Evolutionary conservation across 2,329 filamentous ascomycete species (phyloP), one percentile per base, ranked within the genome.

Genomic region (Lachnellula arida): DNA sequence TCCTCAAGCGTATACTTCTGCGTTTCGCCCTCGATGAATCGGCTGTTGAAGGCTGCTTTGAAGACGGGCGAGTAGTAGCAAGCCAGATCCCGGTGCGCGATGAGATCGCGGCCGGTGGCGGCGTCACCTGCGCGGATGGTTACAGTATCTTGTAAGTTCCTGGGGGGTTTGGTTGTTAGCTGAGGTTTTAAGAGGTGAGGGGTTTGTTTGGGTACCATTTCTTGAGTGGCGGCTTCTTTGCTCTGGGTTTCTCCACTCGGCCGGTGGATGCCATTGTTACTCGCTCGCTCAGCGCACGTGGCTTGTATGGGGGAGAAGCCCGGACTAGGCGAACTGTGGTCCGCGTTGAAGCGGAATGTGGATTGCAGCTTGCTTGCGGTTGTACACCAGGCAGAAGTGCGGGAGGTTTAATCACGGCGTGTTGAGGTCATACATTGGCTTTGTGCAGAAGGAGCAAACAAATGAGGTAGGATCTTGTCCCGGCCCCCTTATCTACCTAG

Each of bases 21-120:
- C 1, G 42, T 51, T 35, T 53, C 46, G 2, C 46, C 55, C 28
- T 54, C 50, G n/a, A 54, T 12, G 22, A 53, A 53, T 4, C 6
- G 19, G 37, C 54, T 49, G 22, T 52, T 56, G 19, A 56, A 56
- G 7, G 54, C 54, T 2, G 34, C 49, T 9, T 43, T 34, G 2
- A 52, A 25, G 5, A 56, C 49, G 14, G 48, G 34, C 32, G 54
- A 56, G 19, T 42, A 42, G 17, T 51, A 25, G 23, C 54, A 56
- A 7, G 43, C 54, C 3, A 44, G 5, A 0, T 15, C 15, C 37
- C n/a, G 14, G 37, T 40, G 37, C 37, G n/a, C 3, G 14, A 40
- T 5, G 3, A 44, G 19, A 12, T 44, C 19, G 5, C 11, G 11
- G 11, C 19, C 19, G 5, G 15, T 19, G 3, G 5, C 42, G 5